Conservation (phyloP, 805 yeast species). For the Teunomyces stri region DNA sequence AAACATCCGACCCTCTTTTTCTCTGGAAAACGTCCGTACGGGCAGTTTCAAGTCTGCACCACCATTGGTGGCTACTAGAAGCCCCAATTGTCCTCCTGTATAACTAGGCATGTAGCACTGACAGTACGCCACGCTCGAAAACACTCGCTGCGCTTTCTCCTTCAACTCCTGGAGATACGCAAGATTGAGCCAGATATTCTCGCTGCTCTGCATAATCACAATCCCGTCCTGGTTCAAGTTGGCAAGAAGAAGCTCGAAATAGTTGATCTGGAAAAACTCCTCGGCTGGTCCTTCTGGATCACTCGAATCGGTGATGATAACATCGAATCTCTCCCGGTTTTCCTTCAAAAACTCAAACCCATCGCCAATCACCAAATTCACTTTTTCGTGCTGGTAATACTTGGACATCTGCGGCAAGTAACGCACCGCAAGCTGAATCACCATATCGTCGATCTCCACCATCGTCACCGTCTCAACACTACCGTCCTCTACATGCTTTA, state of each 20-base stretch:
- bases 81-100: slow-evolving; percentile 85
- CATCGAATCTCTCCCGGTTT: slow-evolving; percentile 55
- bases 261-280: slow-evolving; percentile 74
- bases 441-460: slow-evolving; percentile 88
- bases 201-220: slow-evolving; percentile 76
- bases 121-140: slow-evolving; percentile 60
- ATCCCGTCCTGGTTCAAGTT: slow-evolving; percentile 65
- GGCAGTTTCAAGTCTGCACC: slow-evolving; percentile 50
- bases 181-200: slow-evolving; percentile 73
- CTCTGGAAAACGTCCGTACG: slow-evolving; percentile 41
- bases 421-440: slow-evolving; percentile 66
- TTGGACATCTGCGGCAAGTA: slow-evolving; percentile 77
- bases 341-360: slow-evolving; percentile 74
- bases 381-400: slow-evolving; percentile 61
- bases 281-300: slow-evolving; percentile 98
- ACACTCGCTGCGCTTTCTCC: slow-evolving; percentile 51
- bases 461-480: slow-evolving; percentile 63
- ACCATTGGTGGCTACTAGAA: slow-evolving; percentile 69
- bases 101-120: slow-evolving; percentile 85
- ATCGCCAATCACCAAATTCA: slow-evolving; percentile 67
- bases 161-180: slow-evolving; percentile 48
- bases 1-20: slow-evolving; percentile 49
- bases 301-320: slow-evolving; percentile 86
- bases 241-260: slow-evolving; percentile 67
- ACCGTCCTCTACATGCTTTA: slow-evolving; percentile 58